phyloP scores from a whole-genome alignment of 1,284 basidiomycete species.

The Grifola frondosa region DNA sequence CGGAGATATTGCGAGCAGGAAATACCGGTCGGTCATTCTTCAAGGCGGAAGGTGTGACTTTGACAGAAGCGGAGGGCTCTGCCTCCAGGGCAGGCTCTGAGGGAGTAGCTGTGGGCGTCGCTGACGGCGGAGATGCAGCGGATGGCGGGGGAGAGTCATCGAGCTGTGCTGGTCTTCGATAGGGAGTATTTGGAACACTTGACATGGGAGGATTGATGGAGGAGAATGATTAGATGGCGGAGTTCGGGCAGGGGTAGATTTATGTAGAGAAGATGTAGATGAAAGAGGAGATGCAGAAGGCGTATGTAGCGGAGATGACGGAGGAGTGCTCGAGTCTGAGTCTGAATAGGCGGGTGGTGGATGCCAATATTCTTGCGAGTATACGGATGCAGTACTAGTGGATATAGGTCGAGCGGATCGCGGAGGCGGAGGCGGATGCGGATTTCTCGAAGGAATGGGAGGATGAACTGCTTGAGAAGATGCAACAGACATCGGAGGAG shows the following conservation, averaged over 20 bases:
- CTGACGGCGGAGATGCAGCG: background rate
- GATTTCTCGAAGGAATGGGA: slow-evolving; percentile 10
- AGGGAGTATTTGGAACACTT: background rate
- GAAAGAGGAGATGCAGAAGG: slow-evolving; percentile 16
- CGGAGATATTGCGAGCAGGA: slow-evolving; percentile 21
- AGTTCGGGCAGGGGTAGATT: background rate
- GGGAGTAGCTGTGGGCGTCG: background rate
- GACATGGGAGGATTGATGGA: too few species aligned
- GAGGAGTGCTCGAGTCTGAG: slow-evolving; percentile 19
- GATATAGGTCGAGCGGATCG: too few species aligned
- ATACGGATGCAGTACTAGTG: slow-evolving; percentile 9
- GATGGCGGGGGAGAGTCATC: background rate
- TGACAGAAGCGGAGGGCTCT: too few species aligned
- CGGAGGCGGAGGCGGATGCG: too few species aligned
- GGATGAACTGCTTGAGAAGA: slow-evolving; percentile 7
- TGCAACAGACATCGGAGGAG: slow-evolving; percentile 13
- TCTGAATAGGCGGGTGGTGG: slow-evolving; percentile 18
- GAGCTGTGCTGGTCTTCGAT: background rate
- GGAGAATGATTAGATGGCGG: background rate
- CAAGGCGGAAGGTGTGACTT: slow-evolving; percentile 11
- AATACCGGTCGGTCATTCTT: slow-evolving; percentile 19
- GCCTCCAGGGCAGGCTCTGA: too few species aligned
- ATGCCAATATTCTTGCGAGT: slow-evolving; percentile 15
- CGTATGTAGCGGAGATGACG: slow-evolving; percentile 19
- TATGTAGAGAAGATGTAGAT: slow-evolving; percentile 6